phyloP scores from a whole-genome alignment of 805 yeast genomes.

The Saccharomycopsis selenospora region DNA sequence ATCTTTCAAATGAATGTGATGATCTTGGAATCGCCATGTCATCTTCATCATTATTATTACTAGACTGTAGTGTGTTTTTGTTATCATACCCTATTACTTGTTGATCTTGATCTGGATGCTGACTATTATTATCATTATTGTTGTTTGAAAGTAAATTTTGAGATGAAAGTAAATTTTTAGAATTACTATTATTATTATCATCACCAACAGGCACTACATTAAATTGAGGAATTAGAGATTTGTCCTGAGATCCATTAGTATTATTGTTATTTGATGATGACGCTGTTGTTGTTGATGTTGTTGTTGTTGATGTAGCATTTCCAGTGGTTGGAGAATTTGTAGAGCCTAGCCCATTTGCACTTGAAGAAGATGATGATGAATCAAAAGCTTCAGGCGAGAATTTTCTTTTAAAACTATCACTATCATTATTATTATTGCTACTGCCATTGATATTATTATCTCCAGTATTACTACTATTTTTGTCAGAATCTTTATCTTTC shows the following conservation, averaged over 20 bases:
- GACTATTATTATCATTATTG: neutral
- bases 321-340: neutral
- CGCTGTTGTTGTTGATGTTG: no score
- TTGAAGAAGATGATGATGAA: neutral
- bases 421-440: neutral
- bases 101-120: no score
- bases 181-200: neutral
- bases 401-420: slow-evolving; percentile 1
- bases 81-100: no score
- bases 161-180: slow-evolving; percentile 1
- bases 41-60: slow-evolving; percentile 19
- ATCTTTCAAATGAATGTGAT: slow-evolving; percentile 48
- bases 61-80: no score
- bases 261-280: neutral
- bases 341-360: no score
- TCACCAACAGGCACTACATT: neutral
- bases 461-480: neutral
- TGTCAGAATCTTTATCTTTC: slow-evolving; percentile 2
- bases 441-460: slow-evolving; percentile 1
- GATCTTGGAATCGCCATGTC: slow-evolving; percentile 32
- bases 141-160: slow-evolving; percentile 1
- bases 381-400: neutral
- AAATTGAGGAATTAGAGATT: neutral
- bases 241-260: neutral
- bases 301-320: no score